These are phyloP conservation scores for Apophysomyces trapeziformis DNA, from an alignment of 371 early-diverging fungal species.

Conservation along the genomic window DNA sequence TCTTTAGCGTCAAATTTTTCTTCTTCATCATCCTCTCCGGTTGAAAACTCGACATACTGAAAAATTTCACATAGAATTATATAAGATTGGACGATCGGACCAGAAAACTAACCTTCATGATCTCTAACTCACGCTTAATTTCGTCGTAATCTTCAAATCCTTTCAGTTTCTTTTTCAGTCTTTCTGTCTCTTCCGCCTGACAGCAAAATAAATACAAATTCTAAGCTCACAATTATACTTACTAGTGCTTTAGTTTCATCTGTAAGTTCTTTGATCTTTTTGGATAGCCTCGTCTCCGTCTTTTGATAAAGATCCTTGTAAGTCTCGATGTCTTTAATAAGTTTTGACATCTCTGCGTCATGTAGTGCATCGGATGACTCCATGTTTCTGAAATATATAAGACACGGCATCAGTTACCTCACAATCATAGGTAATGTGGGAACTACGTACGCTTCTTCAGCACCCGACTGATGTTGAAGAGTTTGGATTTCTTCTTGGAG, in stretches of 20 bases:
- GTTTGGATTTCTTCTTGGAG: conserved; percentile 53
- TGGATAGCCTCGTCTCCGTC: conserved; percentile 46
- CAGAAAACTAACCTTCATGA: conserved; percentile 68
- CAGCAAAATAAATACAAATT: conserved; percentile 3
- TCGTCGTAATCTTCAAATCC: conserved; percentile 79
- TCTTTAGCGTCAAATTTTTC: conserved; percentile 43
- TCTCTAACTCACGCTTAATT: conserved; percentile 83
- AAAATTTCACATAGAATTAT: background rate
- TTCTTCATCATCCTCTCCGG: conserved; percentile 47
- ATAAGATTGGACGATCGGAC: conserved; percentile 9
- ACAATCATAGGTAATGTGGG: background rate
- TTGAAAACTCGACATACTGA: conserved; percentile 55
- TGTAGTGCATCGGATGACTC: conserved; percentile 18
- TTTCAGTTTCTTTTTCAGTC: conserved; percentile 51
- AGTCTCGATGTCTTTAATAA: conserved; percentile 61
- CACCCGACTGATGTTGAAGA: conserved; percentile 29
- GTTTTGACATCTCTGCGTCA: conserved; percentile 51
- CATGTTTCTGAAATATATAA: background rate
- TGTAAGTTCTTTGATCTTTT: conserved; percentile 57
- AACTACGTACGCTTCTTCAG: conserved; percentile 22
- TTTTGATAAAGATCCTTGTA: conserved; percentile 52
- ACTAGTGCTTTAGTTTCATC: conserved; percentile 43
- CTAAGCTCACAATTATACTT: conserved; percentile 22
- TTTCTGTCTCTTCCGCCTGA: conserved; percentile 59
- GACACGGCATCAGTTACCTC: background rate